Conservation (phyloP, 208 protist species). For the Balamuthia mandrillaris region DNA sequence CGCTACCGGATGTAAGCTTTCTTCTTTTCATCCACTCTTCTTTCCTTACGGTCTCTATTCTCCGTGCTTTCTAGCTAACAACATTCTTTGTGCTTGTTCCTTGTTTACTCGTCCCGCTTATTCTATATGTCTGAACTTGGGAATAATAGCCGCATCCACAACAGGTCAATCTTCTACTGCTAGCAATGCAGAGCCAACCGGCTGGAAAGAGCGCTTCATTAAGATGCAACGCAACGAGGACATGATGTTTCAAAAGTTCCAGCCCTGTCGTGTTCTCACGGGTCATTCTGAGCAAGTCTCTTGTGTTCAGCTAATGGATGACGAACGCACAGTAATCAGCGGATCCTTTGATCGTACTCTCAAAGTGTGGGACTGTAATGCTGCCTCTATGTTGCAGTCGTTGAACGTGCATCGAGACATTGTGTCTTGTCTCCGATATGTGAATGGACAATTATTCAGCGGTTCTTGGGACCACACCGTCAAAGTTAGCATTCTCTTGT, state of each 20-base stretch:
- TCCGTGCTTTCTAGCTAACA: no score
- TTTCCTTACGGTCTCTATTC: no score
- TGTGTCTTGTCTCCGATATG: background rate
- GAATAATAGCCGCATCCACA: no score
- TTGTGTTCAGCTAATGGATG: background rate
- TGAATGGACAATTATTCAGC: background rate
- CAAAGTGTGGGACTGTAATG: slow-evolving; percentile 1
- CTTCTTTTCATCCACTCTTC: no score
- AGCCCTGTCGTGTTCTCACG: background rate
- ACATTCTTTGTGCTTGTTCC: no score
- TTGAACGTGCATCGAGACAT: background rate
- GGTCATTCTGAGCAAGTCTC: background rate
- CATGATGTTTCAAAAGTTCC: background rate
- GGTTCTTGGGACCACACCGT: slow-evolving; percentile 16
- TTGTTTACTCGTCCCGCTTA: no score
- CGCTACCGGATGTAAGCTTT: no score
- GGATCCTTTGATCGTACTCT: background rate
- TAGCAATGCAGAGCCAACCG: background rate
- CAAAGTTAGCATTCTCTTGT: background rate
- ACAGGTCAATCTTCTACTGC: no score
- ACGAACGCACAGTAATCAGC: no score
- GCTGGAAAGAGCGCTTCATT: slow-evolving; percentile 5
- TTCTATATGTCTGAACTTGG: no score
- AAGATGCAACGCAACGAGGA: background rate
- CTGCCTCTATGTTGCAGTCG: background rate